phyloP scores from a whole-genome alignment of 108 stramenopile species.

The Skeletonema marinoi region DNA sequence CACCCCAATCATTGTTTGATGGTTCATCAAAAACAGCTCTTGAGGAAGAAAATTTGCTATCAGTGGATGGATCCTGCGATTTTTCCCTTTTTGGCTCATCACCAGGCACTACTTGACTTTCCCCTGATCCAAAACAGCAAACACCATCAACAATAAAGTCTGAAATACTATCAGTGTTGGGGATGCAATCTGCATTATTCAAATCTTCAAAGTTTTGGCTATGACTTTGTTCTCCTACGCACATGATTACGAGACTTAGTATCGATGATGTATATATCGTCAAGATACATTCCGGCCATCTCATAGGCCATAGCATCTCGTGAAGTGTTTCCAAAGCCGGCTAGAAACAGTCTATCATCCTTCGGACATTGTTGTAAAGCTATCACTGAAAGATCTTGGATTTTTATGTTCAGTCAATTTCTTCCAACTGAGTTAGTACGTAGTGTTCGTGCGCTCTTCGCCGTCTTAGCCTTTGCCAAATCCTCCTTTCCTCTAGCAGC shows the following conservation, averaged over 20 bases:
- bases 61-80: background rate
- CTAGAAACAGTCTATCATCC: conserved; percentile 61
- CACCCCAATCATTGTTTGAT: background rate
- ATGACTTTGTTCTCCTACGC: conserved; percentile 36
- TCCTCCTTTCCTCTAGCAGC: conserved; percentile 49
- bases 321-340: conserved; percentile 81
- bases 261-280: conserved; percentile 79
- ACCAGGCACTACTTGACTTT: background rate
- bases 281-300: conserved; percentile 65
- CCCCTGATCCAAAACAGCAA: conserved; percentile 1
- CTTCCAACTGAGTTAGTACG: background rate
- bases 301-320: conserved; percentile 78
- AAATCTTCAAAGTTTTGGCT: background rate
- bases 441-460: background rate
- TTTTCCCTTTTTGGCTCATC: background rate
- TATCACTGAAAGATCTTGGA: conserved; percentile 1
- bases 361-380: background rate
- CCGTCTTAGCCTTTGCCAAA: conserved; percentile 4
- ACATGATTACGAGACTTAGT: conserved; percentile 57
- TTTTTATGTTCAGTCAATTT: background rate
- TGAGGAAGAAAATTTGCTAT: background rate
- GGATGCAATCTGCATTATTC: background rate
- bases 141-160: conserved; percentile 3
- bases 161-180: background rate
- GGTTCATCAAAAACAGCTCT: background rate